phyloP scores from a whole-genome alignment of 352 stramenopile species.

The Globisporangium irregulare region DNA sequence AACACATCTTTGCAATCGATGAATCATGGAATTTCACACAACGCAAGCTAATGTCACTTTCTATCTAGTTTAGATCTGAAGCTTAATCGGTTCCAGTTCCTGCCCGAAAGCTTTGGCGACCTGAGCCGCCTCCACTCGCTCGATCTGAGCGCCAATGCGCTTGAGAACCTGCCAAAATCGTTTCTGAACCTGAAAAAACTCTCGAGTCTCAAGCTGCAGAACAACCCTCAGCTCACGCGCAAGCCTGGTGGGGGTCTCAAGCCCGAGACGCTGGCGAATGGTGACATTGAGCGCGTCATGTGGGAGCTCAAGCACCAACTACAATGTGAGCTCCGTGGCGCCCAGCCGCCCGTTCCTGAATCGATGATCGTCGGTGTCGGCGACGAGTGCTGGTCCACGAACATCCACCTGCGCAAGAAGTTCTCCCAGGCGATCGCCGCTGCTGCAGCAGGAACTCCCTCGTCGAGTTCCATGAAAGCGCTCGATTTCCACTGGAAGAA shows the following conservation, averaged over 20 bases:
- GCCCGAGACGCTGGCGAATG: constrained; percentile 37
- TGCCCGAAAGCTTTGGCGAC: constrained; percentile 46
- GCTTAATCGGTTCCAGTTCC: constrained; percentile 53
- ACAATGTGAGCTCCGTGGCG: constrained; percentile 33
- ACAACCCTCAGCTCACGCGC: constrained; percentile 39
- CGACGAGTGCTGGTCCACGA: constrained; percentile 60
- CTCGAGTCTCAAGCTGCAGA: constrained; percentile 42
- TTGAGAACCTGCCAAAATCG: constrained; percentile 44
- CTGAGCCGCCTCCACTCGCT: constrained; percentile 37
- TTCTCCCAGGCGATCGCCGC: constrained; percentile 39
- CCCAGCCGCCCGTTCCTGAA: constrained; percentile 30
- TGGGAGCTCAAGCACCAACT: constrained; percentile 63
- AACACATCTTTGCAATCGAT: neutral
- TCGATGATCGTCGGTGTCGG: constrained; percentile 43
- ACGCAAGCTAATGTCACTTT: neutral
- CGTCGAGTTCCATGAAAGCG: constrained; percentile 18
- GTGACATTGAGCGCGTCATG: constrained; percentile 39
- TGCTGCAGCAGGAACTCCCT: constrained; percentile 17
- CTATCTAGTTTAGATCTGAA: constrained; percentile 61
- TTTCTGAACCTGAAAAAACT: constrained; percentile 51
- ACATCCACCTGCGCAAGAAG: constrained; percentile 62
- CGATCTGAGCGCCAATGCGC: constrained; percentile 58
- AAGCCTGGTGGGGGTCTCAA: constrained; percentile 28
- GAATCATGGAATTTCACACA: no score
- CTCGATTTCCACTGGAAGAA: constrained; percentile 76